Evolutionary conservation across 2,329 filamentous ascomycete genomes (phyloP), one percentile per base, ranked within the genome.

Genomic region (Beauveria medogensis): DNA sequence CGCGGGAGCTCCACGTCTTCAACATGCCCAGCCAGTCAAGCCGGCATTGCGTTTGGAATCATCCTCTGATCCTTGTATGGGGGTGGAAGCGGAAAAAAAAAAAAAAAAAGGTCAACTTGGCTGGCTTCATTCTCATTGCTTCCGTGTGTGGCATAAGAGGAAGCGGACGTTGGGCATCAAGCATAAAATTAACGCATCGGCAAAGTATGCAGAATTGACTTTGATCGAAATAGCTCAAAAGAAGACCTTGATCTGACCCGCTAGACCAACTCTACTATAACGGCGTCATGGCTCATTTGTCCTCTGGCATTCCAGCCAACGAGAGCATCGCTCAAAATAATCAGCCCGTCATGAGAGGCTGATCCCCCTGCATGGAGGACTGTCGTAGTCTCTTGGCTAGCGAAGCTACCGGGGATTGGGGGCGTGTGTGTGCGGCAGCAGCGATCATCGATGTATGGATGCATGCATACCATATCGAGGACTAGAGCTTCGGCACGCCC

Each of bases 271-370:
- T 37, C 34, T 37, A 37, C 34, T 37, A 14, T 37, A 37, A 44
- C 22, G 20, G 24, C 24, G 24, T 51, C 56, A 52, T 30, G 44
- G 43, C 46, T 48, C 30, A n/a, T 8, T 2, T 16, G 7, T 9
- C 34, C 26, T 2, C 12, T 22, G 9, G 30, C 34, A 20, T 16
- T 52, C 40, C 20, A 20, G n/a, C 40, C 56, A 53, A 59, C 40
- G n/a, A 40, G 40, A 30, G 26, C 40, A 10, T 18, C 16, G 10
- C 14, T 6, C 37, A 59, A 40, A 59, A 37, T 34, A 52, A 53
- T 44, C 56, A 52, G 18, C 34, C 34, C 47, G 56, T 53, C 56
- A 59, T 59, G 56, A 53, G 44, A 57, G 55, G 55, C 44, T n/a
- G 12, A 2, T 14, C n/a, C 44, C 55, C 56, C 56, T 53, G 24